These are phyloP conservation scores for Paramecium bursaria DNA, from an alignment of 73 alveolate genomes.

Conservation along the genomic window DNA sequence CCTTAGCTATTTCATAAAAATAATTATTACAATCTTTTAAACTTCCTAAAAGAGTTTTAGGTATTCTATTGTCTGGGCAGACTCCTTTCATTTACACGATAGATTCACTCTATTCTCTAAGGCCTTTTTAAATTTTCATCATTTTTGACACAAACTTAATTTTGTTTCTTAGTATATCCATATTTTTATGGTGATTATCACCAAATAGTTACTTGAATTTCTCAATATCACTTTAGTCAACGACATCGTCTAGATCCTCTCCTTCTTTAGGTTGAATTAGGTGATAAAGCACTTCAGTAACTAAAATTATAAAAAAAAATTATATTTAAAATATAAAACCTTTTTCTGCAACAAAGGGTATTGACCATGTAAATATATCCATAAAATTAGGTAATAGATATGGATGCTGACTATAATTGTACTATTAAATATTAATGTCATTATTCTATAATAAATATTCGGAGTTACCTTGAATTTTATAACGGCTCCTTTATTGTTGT, in stretches of 20 bases:
- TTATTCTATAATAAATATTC: conserved; percentile 55
- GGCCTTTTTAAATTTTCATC: conserved; percentile 75
- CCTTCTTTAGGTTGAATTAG: conserved; percentile 80
- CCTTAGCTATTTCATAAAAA: conserved; percentile 54
- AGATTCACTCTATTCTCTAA: conserved; percentile 80
- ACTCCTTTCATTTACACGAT: conserved; percentile 85
- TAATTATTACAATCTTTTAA: conserved; percentile 39
- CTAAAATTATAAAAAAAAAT: neutral
- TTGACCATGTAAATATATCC: conserved; percentile 90
- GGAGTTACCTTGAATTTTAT: conserved; percentile 68
- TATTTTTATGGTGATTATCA: conserved; percentile 47
- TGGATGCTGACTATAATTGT: conserved; percentile 87
- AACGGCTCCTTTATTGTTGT: conserved; percentile 88
- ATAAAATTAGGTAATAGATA: conserved; percentile 86
- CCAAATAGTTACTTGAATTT: conserved; percentile 46
- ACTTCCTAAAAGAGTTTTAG: conserved; percentile 79
- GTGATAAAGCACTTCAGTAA: conserved; percentile 74
- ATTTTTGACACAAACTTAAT: conserved; percentile 79
- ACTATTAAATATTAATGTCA: conserved; percentile 79
- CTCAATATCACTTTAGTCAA: conserved; percentile 65
- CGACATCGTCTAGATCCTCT: conserved; percentile 70
- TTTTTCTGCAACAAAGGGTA: conserved; percentile 91
- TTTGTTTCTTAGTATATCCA: conserved; percentile 75
- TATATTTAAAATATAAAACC: too few species aligned
- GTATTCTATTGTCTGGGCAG: conserved; percentile 90